These are phyloP conservation scores for Candida easanensis DNA, from an alignment of 805 yeast species.

Conservation along the genomic window DNA sequence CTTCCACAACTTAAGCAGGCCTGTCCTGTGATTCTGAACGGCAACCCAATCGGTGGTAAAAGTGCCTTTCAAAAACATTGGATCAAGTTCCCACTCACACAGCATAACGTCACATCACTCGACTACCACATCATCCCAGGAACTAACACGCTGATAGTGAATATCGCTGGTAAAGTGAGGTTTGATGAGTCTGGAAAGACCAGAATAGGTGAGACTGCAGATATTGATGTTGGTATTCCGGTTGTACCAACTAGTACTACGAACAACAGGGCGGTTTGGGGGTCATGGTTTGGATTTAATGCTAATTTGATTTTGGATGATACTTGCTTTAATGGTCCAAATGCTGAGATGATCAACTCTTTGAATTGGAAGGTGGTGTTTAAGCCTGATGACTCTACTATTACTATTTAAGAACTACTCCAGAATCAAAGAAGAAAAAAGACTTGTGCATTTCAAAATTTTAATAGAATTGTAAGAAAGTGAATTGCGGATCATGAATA, in stretches of 20 bases:
- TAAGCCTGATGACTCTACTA: slow-evolving; percentile 51
- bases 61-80: slow-evolving; percentile 55
- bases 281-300: slow-evolving; percentile 69
- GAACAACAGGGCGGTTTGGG: slow-evolving; percentile 40
- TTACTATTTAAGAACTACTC: slow-evolving; percentile 16
- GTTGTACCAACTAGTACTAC: slow-evolving; percentile 1
- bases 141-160: slow-evolving; percentile 50
- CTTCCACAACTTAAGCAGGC: slow-evolving; percentile 48
- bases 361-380: slow-evolving; percentile 66
- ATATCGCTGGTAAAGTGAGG: slow-evolving; percentile 55
- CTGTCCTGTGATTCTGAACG: slow-evolving; percentile 56
- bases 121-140: slow-evolving; percentile 72
- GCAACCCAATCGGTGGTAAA: slow-evolving; percentile 52
- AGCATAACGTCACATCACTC: slow-evolving; percentile 59
- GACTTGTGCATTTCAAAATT: background rate
- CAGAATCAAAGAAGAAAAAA: background rate
- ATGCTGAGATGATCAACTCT: slow-evolving; percentile 51
- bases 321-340: slow-evolving; percentile 33
- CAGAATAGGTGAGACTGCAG: slow-evolving; percentile 62
- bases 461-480: background rate
- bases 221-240: slow-evolving; percentile 32
- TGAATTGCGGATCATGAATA: too few species aligned
- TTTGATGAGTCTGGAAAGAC: slow-evolving; percentile 76
- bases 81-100: slow-evolving; percentile 54
- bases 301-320: slow-evolving; percentile 61